phyloP scores from a whole-genome alignment of 1,284 basidiomycete genomes.

The Cryptococcus amylolentus region DNA sequence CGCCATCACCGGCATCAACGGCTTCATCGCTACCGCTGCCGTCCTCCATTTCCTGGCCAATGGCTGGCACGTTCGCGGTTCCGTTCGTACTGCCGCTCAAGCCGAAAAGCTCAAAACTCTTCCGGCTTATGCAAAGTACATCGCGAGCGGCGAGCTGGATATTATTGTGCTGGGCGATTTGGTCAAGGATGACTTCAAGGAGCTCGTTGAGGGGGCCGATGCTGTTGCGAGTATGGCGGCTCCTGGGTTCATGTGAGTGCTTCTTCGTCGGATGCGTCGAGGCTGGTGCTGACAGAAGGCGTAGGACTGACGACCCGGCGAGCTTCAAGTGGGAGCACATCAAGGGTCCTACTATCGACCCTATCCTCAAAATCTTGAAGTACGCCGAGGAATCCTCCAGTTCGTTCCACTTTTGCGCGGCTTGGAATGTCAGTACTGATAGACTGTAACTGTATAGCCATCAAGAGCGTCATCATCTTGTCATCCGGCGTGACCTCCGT shows the following conservation, averaged over 20 bases:
- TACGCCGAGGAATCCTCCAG: constrained; percentile 34
- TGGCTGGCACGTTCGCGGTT: neutral
- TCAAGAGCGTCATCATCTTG: constrained; percentile 52
- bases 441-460: constrained; percentile 12
- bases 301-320: neutral
- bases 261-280: neutral
- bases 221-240: neutral
- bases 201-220: neutral
- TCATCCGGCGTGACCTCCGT: constrained; percentile 49
- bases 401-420: constrained; percentile 6
- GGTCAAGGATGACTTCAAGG: constrained; percentile 5
- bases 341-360: constrained; percentile 52
- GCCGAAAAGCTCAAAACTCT: neutral
- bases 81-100: neutral
- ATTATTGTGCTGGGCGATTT: neutral
- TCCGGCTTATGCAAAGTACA: neutral
- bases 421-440: neutral
- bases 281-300: too few relatives aligned
- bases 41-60: neutral
- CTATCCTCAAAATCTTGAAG: constrained; percentile 49
- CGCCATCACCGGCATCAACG: neutral
- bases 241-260: neutral
- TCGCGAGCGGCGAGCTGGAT: neutral
- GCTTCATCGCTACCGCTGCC: neutral
- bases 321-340: constrained; percentile 34